Percentiles rank a stretch among this genome's conserved stretches.
Evolutionary conservation across 2,329 filamentous ascomycete species (phyloP).

Genomic region (Aspergillus bombycis): DNA sequence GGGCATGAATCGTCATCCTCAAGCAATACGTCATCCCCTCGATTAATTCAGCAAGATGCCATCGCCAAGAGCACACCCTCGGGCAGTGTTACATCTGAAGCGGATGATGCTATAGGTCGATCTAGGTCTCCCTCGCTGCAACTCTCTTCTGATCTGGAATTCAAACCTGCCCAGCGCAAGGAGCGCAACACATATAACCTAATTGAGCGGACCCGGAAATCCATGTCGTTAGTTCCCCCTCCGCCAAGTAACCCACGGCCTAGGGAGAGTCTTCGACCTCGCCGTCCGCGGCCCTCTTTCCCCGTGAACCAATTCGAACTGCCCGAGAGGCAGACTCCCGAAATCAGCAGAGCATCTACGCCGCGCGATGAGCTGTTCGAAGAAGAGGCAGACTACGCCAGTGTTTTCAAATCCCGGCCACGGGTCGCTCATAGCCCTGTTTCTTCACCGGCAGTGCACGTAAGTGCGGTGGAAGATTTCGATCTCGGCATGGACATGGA

Average conservation of each 20-base stretch:
- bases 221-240: constrained; percentile 68
- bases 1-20: neutral
- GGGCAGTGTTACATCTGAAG: neutral
- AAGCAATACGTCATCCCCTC: neutral
- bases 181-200: constrained; percentile 51
- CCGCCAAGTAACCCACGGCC: constrained; percentile 23
- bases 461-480: constrained; percentile 31
- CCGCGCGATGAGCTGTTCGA: constrained; percentile 71
- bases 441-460: constrained; percentile 43
- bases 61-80: neutral
- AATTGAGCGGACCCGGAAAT: constrained; percentile 77
- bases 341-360: constrained; percentile 45
- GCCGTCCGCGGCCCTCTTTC: constrained; percentile 43
- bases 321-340: constrained; percentile 40
- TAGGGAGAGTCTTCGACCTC: constrained; percentile 24
- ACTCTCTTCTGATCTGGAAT: constrained; percentile 11
- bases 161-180: constrained; percentile 4
- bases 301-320: constrained; percentile 62
- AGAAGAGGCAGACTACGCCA: constrained; percentile 74
- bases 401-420: constrained; percentile 82
- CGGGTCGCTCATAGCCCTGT: constrained; percentile 77
- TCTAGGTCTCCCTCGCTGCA: constrained; percentile 8
- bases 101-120: neutral
- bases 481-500: constrained; percentile 27
- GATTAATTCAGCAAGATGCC: neutral